Base-by-base conservation (phyloP, 2,329 filamentous ascomycete species). In the Botrytis porri region DNA sequence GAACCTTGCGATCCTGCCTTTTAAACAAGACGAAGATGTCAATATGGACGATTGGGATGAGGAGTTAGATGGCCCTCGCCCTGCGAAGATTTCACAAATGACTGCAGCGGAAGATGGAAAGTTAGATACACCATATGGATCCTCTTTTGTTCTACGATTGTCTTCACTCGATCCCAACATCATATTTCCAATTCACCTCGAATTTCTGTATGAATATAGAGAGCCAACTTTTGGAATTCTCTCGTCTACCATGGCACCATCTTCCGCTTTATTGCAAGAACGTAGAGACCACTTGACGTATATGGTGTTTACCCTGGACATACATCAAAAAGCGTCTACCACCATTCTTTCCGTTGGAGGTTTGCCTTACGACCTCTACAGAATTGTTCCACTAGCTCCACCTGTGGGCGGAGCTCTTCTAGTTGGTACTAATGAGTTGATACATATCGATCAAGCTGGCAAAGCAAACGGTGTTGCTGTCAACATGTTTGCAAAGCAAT, bases 171-270 rank as follows among this genome's bases (percentile, higher is more conserved):
- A 98, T 82, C 93, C 95, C 75, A 90, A 88, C 76, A 87, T 99
- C 77, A 89, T 95, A 74, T 93, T 97, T 82, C 94, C 95, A 66
- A 90, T 98, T 79, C 93, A 97, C 81, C 89, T 99, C 80, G 91
- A 93, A 72, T 99, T 99, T 82, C 85, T 99, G 76, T 89, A 98
- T 86, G 95, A 98, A 84, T 99, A 99, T 83, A 91, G 96, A 82
- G 96, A 98, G 83, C 95, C 96, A 20, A 99, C 96, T 0, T 97
- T 99, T 84, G 96, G 95, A 73, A 95, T 99, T 74, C 86, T 99
- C 60, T 96, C 94, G 64, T 93, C 95, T 1, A 90, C 90, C 70
- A 85, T 89, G 75, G 86, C 90, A 51, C 89, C 91, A 22, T 95
- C 94, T n/a, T 86, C 87, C 72, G 91, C 93, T 4, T 85, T 98